A percentile compares a stretch with the other conserved stretches of the same genome.
phyloP scores from a whole-genome alignment of 225 moss, liverwort and hornwort genomes.

The Sphagnum tenellum region DNA sequence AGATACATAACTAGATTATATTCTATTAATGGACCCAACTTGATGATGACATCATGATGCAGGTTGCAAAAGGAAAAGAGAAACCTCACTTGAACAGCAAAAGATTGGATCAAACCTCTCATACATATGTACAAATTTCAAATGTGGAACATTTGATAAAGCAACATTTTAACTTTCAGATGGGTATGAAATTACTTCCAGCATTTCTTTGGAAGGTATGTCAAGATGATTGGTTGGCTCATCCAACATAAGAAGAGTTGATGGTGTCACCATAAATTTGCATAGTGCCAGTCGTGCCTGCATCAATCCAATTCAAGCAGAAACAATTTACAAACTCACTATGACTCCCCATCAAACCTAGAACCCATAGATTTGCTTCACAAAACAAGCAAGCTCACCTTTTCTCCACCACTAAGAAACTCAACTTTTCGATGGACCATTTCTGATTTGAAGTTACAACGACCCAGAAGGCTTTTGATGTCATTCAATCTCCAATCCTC shows the following conservation, averaged over 20 bases:
- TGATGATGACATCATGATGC: too few relatives aligned
- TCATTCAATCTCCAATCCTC: slow-evolving; percentile 95
- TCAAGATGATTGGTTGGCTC: slow-evolving; percentile 98
- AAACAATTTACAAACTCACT: too few relatives aligned
- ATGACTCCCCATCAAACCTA: too few relatives aligned
- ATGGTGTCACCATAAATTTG: slow-evolving; percentile 98
- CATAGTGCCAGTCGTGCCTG: slow-evolving; percentile 88
- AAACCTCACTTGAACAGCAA: too few relatives aligned
- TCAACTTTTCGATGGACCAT: slow-evolving; percentile 88
- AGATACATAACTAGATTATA: too few relatives aligned
- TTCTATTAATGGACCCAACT: too few relatives aligned
- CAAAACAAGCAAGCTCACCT: slow-evolving; percentile 14
- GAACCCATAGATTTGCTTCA: too few relatives aligned
- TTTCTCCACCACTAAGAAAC: slow-evolving; percentile 89
- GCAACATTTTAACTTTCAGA: neutral
- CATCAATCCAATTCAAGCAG: neutral
- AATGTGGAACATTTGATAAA: too few relatives aligned
- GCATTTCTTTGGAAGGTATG: slow-evolving; percentile 96
- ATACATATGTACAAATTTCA: neutral
- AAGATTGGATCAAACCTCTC: neutral
- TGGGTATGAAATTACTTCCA: slow-evolving; percentile 33
- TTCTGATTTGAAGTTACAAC: slow-evolving; percentile 92
- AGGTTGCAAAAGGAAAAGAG: too few relatives aligned
- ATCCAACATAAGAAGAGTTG: slow-evolving; percentile 75
- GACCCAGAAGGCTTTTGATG: slow-evolving; percentile 90